Percentiles rank a stretch among this genome's conserved stretches.
These are phyloP conservation scores for Immersiella caudata DNA, from an alignment of 495 filamentous ascomycete genomes.

Conservation along the genomic window DNA sequence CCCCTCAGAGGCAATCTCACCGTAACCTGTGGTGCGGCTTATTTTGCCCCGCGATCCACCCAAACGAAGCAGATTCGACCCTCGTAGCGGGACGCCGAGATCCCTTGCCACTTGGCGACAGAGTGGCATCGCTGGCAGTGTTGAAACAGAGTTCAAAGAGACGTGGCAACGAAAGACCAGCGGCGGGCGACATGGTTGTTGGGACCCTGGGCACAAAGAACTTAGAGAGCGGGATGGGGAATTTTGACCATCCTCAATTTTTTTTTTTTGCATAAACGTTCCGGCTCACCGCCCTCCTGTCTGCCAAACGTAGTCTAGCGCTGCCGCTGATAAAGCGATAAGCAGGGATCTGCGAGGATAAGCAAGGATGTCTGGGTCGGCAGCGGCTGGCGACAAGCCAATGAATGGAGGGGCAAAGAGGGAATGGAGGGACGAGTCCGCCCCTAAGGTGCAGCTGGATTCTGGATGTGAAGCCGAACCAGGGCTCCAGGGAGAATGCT, in stretches of 20 bases:
- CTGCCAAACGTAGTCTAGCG: slow-evolving; percentile 27
- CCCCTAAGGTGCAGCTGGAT: slow-evolving; percentile 20
- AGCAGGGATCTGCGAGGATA: slow-evolving; percentile 32
- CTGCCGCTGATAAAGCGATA: slow-evolving; percentile 34
- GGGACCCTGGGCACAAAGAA: background rate
- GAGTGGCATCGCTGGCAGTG: background rate
- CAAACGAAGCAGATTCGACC: background rate
- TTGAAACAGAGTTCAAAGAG: slow-evolving; percentile 5
- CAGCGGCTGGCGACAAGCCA: slow-evolving; percentile 22
- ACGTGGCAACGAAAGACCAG: slow-evolving; percentile 1
- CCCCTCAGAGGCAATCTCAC: background rate
- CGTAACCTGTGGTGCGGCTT: background rate
- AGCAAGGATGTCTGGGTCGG: slow-evolving; percentile 29
- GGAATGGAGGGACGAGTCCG: slow-evolving; percentile 17
- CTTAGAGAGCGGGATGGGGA: background rate
- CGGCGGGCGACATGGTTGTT: background rate
- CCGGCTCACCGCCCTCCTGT: slow-evolving; percentile 34
- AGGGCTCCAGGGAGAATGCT: slow-evolving; percentile 7
- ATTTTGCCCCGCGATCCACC: slow-evolving; percentile 14
- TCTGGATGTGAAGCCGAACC: slow-evolving; percentile 18
- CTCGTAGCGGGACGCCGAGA: background rate
- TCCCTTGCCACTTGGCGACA: slow-evolving; percentile 5
- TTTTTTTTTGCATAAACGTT: slow-evolving; percentile 30
- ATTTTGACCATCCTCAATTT: slow-evolving; percentile 18
- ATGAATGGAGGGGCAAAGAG: slow-evolving; percentile 32